Conservation (phyloP, 2,329 filamentous ascomycete genomes). For the Ambrosiella xylebori region DNA sequence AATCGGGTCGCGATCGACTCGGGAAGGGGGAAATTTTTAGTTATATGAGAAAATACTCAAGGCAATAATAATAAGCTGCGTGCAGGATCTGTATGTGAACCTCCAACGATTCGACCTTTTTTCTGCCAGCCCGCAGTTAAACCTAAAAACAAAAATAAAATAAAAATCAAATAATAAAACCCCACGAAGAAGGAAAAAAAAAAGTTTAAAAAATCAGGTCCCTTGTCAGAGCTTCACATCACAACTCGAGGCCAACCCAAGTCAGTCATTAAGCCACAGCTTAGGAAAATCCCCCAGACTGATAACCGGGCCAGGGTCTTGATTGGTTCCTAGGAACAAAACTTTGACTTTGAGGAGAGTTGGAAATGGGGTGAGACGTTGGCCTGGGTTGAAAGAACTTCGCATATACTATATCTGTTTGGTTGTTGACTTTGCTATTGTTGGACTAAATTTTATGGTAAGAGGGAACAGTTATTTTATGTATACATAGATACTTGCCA, state of each 20-base stretch:
- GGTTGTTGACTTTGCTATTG: no score
- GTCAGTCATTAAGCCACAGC: not conserved
- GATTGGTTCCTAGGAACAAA: not conserved
- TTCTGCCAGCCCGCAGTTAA: not conserved
- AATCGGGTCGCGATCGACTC: no score
- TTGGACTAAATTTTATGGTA: no score
- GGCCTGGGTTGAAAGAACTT: no score
- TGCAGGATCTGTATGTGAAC: not conserved
- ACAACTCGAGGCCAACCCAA: not conserved
- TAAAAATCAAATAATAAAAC: not conserved
- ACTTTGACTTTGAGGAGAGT: no score
- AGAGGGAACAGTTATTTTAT: no score
- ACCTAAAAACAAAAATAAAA: not conserved
- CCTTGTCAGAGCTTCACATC: not conserved
- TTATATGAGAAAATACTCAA: no score
- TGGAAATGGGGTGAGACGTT: no score
- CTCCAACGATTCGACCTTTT: not conserved
- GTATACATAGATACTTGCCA: no score
- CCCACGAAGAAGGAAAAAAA: not conserved
- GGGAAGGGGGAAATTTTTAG: no score
- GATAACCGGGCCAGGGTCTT: not conserved
- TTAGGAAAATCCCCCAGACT: not conserved
- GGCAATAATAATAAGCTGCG: no score
- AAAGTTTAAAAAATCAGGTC: not conserved
- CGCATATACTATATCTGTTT: no score